Conservation (phyloP, 805 yeast species). For the Saccharomycopsis capsularis region DNA sequence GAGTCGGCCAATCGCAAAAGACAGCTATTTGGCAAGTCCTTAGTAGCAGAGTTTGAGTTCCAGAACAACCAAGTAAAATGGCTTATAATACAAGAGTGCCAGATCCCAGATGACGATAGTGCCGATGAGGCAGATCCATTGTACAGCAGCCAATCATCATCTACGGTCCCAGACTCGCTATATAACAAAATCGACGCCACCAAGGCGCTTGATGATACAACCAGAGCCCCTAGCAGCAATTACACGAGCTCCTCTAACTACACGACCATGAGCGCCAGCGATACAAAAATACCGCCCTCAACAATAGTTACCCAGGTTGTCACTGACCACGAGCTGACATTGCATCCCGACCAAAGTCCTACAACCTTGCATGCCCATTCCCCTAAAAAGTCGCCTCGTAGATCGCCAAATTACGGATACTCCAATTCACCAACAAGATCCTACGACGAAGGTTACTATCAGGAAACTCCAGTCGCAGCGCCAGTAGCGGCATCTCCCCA, state of each 20-base stretch:
- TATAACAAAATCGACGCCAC: neutral
- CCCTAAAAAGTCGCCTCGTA: slow-evolving; percentile 10
- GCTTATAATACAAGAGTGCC: slow-evolving; percentile 60
- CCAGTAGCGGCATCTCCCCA: slow-evolving; percentile 17
- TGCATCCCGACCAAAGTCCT: no score
- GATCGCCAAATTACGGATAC: slow-evolving; percentile 22
- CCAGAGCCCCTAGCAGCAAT: slow-evolving; percentile 19
- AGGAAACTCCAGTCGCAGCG: slow-evolving; percentile 20
- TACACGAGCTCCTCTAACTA: neutral
- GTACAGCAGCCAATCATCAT: slow-evolving; percentile 8
- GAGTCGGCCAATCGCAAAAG: slow-evolving; percentile 65
- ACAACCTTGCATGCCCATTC: neutral
- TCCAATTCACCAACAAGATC: neutral
- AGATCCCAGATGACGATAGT: neutral
- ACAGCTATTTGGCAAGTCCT: slow-evolving; percentile 69
- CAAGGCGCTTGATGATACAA: neutral
- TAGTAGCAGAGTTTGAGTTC: slow-evolving; percentile 68
- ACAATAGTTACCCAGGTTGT: neutral
- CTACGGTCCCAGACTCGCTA: slow-evolving; percentile 2
- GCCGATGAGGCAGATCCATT: neutral
- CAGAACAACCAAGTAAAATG: slow-evolving; percentile 64
- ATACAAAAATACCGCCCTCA: no score
- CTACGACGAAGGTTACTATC: neutral
- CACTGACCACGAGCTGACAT: neutral
- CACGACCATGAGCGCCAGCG: no score